Base-by-base conservation (phyloP, 176 grass and related monocot genomes). In the Musa itinerans region DNA sequence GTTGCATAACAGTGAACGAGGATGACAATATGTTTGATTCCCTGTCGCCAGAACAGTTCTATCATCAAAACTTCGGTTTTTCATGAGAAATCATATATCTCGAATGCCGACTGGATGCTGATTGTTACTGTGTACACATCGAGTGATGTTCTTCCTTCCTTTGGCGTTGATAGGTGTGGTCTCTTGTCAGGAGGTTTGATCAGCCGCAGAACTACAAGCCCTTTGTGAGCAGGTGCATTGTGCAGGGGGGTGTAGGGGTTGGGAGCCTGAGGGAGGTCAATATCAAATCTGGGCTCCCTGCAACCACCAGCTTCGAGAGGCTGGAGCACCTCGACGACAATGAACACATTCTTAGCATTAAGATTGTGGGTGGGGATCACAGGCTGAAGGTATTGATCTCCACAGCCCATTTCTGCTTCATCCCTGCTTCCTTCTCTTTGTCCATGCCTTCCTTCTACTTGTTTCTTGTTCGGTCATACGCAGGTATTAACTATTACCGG, bases 201-300 rank as follows among this genome's bases (percentile, higher is more conserved):
- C 53, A 74, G 53, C 72, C 72, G 21, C 72, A 74, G 23, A 55
- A 21, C 26, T 74, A 58, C 52, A 74, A 74, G 72, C 72, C 72
- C 19, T 74, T 74, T 34, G 72, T 74, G 25, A 74, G 72, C 72
- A 27, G 72, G 58, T 74, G 72, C 26, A 57, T 74, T 5, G 50
- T 74, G 15, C 72, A 58, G 24, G 53, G 72, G 2, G 72, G 25
- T 74, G n/a, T 74, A 11, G 53, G 11, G 6, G 16, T 74, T 27
- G 72, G 72, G 4, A 54, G 72, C 26, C 20, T 74, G 53, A 24
- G 72, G 17, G 53, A 74, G 25, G 72, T 74, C 11, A 74, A 74
- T 21, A 29, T 74, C 72, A 74, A 74, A 29, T 74, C 72, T 19
- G 72, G 72, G 14, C 72, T 74, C 1, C 72, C 72, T 13, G 72